Base-by-base conservation (phyloP, 352 stramenopile species). In the Pythium oligandrum region DNA sequence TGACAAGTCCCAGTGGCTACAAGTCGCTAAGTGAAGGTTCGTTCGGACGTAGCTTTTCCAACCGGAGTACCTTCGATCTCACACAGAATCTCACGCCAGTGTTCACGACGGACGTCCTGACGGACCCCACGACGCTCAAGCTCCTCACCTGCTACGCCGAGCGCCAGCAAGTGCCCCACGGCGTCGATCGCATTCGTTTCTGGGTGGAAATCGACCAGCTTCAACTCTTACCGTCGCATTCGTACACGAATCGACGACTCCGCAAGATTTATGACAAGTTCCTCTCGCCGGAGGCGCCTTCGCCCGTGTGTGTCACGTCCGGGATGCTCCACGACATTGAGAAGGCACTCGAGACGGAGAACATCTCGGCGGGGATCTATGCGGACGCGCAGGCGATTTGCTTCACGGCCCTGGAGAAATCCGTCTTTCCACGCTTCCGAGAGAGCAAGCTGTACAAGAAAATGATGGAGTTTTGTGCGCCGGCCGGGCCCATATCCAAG, bases 211-310 rank as follows among this genome's bases (percentile, higher is more conserved):
- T 93, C 43, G 79, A 90, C 58, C 69, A 88, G 48, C 59, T 93
- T 36, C 73, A 85, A 48, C 64, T 83, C 44, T 56, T 93, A 10
- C 79, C 82, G 30, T 89, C 77, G 12, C 77, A 88, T 36, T 88
- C 80, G 39, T 93, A 93, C 63, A 93, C 82, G 10, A 73, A 89
- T 51, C 80, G 80, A 2, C 75, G 81, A 7, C 70, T 93, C 9
- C 82, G 68, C 37, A 90, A 93, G 51, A 90, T 93, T 61, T 93
- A 93, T 66, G 78, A 93, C 69, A 93, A 93, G 59, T 93, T 93
- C 44, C 50, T 93, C 6, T 89, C 79, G 0, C 77, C 78, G 0
- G 73, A 88, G 6, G 82, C 82, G 4, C 67, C 61, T 10, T 88
- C 76, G 7, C 82, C 82, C 3, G 80, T 93, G 52, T 93, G 82